Evolutionary conservation across 1,284 basidiomycete species (phyloP).

Genomic region (Chalciporus piperatoides): DNA sequence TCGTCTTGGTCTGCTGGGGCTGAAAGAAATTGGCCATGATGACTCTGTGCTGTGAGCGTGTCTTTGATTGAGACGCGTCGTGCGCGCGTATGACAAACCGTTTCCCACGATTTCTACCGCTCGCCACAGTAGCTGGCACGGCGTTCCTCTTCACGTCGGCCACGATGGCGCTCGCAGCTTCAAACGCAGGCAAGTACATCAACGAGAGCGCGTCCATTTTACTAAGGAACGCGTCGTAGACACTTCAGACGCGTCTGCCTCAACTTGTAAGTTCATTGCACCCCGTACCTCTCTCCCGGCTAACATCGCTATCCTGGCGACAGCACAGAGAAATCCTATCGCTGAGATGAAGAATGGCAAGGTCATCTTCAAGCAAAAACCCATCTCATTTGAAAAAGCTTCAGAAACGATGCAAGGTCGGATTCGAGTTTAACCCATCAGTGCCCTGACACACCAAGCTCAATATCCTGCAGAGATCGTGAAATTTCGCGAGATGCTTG

Average conservation of each 20-base stretch:
- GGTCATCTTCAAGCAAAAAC: slow-evolving; percentile 75
- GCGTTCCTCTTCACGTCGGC: slow-evolving; percentile 13
- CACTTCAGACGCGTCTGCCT: slow-evolving; percentile 5
- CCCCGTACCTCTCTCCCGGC: background rate
- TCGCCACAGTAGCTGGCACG: no score
- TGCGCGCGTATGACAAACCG: slow-evolving; percentile 31
- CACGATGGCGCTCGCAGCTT: slow-evolving; percentile 38
- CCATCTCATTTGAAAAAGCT: slow-evolving; percentile 67
- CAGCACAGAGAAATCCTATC: slow-evolving; percentile 38
- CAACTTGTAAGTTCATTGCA: slow-evolving; percentile 17
- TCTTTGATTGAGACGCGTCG: slow-evolving; percentile 12
- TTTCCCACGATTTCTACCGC: slow-evolving; percentile 26
- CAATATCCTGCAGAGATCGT: slow-evolving; percentile 50
- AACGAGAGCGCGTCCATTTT: slow-evolving; percentile 9
- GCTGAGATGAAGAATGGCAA: slow-evolving; percentile 75
- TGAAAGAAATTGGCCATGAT: slow-evolving; percentile 62
- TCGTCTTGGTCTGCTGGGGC: slow-evolving; percentile 40
- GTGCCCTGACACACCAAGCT: background rate
- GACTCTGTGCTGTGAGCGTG: background rate
- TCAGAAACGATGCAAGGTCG: slow-evolving; percentile 80
- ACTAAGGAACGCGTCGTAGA: slow-evolving; percentile 15
- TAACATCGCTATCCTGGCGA: slow-evolving; percentile 6
- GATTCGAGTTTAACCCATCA: slow-evolving; percentile 16
- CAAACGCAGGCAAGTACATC: slow-evolving; percentile 35
- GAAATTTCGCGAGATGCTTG: slow-evolving; percentile 66